Base-by-base conservation (phyloP, 2,329 filamentous ascomycete species). In the Neonectria neomacrospora region DNA sequence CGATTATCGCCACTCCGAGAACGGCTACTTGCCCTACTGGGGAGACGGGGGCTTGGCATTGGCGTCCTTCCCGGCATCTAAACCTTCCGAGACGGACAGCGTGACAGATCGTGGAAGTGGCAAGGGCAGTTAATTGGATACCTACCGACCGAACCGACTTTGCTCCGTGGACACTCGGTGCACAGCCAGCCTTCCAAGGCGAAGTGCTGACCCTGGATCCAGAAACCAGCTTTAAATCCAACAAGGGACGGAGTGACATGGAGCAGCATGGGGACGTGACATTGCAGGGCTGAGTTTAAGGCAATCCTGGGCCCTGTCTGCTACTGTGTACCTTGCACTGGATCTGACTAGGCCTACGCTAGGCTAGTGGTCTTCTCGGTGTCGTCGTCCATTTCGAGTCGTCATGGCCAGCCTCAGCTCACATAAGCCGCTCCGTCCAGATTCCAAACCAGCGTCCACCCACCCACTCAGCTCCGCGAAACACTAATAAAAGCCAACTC, bases 251-350 rank as follows among this genome's bases (percentile, higher is more conserved):
- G 37, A 20, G 37, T 9, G 9, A 32, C 3, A 12, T 32, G 30
- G 30, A 32, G 30, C 30, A 7, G 5, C 12, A 39, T 20, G 37
- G 37, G n/a, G 37, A 61, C 32, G 50, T 23, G 48, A 37, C 14
- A 58, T 42, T 54, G 34, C 59, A 62, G 54, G 60, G 60, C 60
- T 63, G 50, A 63, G 52, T 54, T 55, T 41, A 39, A 37, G 58
- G 58, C 34, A 37, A 39, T 53, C 56, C 42, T 47, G 16, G 22
- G 44, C 44, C 22, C 11, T 20, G 28, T 6, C 47, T 20, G 4
- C 39, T 42, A 34, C 32, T n/a, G n/a, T n/a, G n/a, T n/a, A n/a
- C n/a, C n/a, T n/a, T n/a, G n/a, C n/a, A n/a, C n/a, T n/a, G n/a
- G n/a, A n/a, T n/a, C n/a, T n/a, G n/a, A n/a, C n/a, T n/a, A n/a